A percentile compares a stretch with the other conserved stretches of the same genome.
Evolutionary conservation across 1,139 yeast species (phyloP).

Genomic region (Lodderomyces jiufengensis): DNA sequence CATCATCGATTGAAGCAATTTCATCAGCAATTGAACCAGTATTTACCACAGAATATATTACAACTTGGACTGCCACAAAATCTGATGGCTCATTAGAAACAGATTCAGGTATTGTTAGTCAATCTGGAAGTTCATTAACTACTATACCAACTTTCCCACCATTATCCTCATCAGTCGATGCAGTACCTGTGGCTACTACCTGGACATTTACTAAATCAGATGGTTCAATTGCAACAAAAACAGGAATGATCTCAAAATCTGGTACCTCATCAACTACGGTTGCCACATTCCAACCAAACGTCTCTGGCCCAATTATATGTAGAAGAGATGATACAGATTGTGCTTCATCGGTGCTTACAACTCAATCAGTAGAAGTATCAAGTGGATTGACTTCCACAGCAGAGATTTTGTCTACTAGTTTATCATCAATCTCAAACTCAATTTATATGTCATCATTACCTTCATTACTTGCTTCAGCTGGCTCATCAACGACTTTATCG

Average conservation of each 20-base stretch:
- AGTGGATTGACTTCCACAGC: no score
- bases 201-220: conserved; percentile 3
- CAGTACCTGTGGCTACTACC: no score
- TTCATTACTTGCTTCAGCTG: no score
- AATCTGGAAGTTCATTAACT: conserved; percentile 7
- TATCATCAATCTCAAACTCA: no score
- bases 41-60: conserved; percentile 15
- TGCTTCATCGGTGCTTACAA: no score
- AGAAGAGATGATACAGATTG: conserved; percentile 3
- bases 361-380: no score
- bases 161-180: conserved; percentile 10
- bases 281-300: no score
- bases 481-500: no score
- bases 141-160: conserved; percentile 4
- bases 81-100: conserved; percentile 19
- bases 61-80: conserved; percentile 18
- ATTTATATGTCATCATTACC: no score
- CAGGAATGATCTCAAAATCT: conserved; percentile 8
- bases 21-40: no score
- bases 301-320: conserved; percentile 1
- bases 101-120: conserved; percentile 14
- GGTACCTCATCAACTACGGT: conserved; percentile 4
- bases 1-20: no score
- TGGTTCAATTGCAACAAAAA: conserved; percentile 5
- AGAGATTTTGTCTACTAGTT: no score